These are phyloP conservation scores for Sarocladiaceae sp. DNA, from an alignment of 2,329 filamentous ascomycete species.

Conservation along the genomic window DNA sequence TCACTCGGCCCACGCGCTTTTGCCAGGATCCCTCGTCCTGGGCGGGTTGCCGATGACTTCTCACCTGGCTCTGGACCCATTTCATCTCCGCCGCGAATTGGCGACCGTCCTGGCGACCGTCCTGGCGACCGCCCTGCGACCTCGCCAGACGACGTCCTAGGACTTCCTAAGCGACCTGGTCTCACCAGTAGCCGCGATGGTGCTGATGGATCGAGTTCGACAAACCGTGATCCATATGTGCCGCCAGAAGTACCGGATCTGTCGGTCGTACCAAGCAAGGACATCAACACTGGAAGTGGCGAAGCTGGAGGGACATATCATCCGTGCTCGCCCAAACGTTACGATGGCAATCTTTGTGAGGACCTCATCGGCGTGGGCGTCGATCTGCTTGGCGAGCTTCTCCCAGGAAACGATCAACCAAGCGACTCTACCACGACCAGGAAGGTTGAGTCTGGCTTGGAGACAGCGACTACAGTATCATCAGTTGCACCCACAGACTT, in stretches of 20 bases:
- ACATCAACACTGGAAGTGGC: not conserved
- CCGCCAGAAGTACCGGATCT: not conserved
- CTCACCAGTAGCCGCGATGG: not conserved
- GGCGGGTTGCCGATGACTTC: not conserved
- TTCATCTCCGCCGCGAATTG: too few species aligned
- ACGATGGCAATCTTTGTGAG: not conserved
- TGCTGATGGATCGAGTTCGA: not conserved
- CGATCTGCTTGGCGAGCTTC: not conserved
- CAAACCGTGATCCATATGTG: not conserved
- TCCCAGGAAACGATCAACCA: not conserved
- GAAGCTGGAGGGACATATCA: not conserved
- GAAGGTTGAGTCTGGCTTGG: not conserved
- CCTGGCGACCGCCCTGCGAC: not conserved
- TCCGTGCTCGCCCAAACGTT: not conserved
- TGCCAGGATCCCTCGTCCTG: not conserved
- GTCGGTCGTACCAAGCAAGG: not conserved
- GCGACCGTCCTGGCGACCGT: too few species aligned
- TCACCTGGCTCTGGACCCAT: not conserved
- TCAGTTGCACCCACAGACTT: not conserved
- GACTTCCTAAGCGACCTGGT: not conserved
- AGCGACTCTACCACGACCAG: not conserved
- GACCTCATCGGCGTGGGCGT: not conserved
- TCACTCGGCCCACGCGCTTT: not conserved
- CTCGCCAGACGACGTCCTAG: not conserved
- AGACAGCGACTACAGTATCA: not conserved